Base-by-base conservation (phyloP, 768 basidiomycete species). In the Kwoniella bestiolae region DNA sequence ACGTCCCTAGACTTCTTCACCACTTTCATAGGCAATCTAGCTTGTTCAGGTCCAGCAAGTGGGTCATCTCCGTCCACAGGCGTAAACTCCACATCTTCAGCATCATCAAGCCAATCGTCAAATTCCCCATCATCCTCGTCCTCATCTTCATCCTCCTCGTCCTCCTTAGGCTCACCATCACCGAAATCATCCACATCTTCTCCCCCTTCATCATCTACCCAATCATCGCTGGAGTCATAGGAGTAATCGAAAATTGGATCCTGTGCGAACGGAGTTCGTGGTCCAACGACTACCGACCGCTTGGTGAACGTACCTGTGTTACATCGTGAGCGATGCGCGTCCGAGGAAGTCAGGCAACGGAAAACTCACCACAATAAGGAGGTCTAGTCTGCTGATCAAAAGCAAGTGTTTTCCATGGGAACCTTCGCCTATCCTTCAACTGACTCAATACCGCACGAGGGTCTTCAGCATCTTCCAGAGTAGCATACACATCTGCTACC, bases 151-250 rank as follows among this genome's bases (percentile, higher is more conserved):
- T 74, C 74, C 23, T 75, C 78, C 7, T 79, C 80, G n/a, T 74
- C 75, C 26, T 69, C 74, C 21, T 63, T 69, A 9, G 57, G 60
- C 60, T 91, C 89, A 53, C 91, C 91, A 55, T 89, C 91, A 11
- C 87, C 91, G 25, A 66, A 64, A 25, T 73, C 76, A 62, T 78
- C 77, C 32, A 81, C 73, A 56, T 82, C 80, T 51, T 89, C 91
- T 3, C 85, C 86, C 12, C 83, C 85, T 23, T 88, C 87, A 76
- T 94, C 93, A 63, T 90, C 91, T 68, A 92, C 92, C 96, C 96
- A 98, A 72, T 98, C 96, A 72, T 89, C 92, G 14, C 92, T 95
- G 56, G 91, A 94, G 82, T 99, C 94, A 75, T 94, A 92, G 4
- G 86, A 86, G 79, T 98, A 99, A 81, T 98, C 93, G 59, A 91